phyloP scores from a whole-genome alignment of 768 basidiomycete species.

The Lepiota subincarnata region DNA sequence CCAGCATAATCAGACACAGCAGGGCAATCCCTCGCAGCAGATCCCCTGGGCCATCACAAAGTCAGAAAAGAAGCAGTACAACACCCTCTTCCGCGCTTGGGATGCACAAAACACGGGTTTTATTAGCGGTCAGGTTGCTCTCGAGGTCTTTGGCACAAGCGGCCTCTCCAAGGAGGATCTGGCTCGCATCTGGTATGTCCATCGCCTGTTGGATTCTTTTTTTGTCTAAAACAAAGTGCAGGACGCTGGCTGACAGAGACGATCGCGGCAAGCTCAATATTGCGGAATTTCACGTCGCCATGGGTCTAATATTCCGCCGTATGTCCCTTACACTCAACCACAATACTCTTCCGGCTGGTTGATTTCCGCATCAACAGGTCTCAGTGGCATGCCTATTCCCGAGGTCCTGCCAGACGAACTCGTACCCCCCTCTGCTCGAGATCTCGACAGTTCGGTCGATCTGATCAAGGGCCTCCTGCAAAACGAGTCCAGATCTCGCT shows the following conservation, averaged over 20 bases:
- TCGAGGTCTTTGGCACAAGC: conserved; percentile 93
- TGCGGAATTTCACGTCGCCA: conserved; percentile 96
- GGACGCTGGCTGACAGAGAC: conserved; percentile 89
- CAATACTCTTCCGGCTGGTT: not conserved
- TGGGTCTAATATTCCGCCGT: conserved; percentile 98
- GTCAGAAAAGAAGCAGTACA: conserved; percentile 94
- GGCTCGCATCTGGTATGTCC: conserved; percentile 84
- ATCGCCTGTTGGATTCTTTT: too few species aligned
- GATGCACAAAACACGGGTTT: conserved; percentile 78
- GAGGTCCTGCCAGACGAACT: conserved; percentile 85
- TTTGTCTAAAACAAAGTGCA: conserved; percentile 24
- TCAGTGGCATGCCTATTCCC: conserved; percentile 91
- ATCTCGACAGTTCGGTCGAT: conserved; percentile 86
- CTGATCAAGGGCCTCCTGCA: conserved; percentile 85
- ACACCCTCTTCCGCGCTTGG: conserved; percentile 97
- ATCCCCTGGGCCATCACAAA: conserved; percentile 86
- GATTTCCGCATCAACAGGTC: conserved; percentile 41
- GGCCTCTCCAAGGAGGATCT: conserved; percentile 86
- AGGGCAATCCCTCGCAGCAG: conserved; percentile 60
- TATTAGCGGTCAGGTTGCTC: conserved; percentile 77
- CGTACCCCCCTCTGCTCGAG: conserved; percentile 85
- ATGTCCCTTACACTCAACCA: conserved; percentile 32
- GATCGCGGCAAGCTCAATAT: conserved; percentile 95
- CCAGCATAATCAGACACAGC: conserved; percentile 75
- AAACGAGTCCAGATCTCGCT: conserved; percentile 76